Conservation (phyloP, 2,329 filamentous ascomycete species). For the Ophiosphaerella herpotricha region DNA sequence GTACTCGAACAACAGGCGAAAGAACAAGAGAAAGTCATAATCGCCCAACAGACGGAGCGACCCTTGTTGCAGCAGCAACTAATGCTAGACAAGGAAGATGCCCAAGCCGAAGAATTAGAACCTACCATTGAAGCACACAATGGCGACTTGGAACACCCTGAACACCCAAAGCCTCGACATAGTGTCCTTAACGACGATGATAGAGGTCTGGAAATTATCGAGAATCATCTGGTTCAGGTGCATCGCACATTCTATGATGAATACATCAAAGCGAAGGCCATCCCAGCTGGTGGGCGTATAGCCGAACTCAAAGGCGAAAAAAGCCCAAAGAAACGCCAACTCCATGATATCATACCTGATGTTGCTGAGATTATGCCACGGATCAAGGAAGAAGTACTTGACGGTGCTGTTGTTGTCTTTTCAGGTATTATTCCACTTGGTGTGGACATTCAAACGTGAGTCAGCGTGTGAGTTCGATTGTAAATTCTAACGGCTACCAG, state of each 20-base stretch:
- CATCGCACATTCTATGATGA: constrained; percentile 82
- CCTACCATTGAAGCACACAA: constrained; percentile 47
- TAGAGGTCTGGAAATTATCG: constrained; percentile 75
- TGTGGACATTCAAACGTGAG: constrained; percentile 69
- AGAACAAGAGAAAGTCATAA: constrained; percentile 84
- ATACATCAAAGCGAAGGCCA: constrained; percentile 65
- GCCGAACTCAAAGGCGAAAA: constrained; percentile 58
- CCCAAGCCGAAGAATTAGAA: constrained; percentile 59
- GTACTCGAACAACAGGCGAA: constrained; percentile 76
- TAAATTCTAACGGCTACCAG: constrained; percentile 34
- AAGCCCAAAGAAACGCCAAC: constrained; percentile 52
- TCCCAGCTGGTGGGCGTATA: constrained; percentile 52
- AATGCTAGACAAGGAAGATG: constrained; percentile 82
- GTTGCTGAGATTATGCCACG: constrained; percentile 81
- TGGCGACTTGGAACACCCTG: constrained; percentile 39
- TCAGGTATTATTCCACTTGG: constrained; percentile 88
- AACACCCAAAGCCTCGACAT: constrained; percentile 61
- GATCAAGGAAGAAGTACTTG: constrained; percentile 78
- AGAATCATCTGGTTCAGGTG: constrained; percentile 74
- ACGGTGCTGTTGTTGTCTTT: constrained; percentile 78
- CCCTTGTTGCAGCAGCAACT: constrained; percentile 93
- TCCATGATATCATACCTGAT: constrained; percentile 72
- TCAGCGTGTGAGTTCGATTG: too few species aligned
- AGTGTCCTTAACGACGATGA: constrained; percentile 88
- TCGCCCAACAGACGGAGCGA: constrained; percentile 85